Conservation (phyloP, 805 yeast species). For the Candida maris region DNA sequence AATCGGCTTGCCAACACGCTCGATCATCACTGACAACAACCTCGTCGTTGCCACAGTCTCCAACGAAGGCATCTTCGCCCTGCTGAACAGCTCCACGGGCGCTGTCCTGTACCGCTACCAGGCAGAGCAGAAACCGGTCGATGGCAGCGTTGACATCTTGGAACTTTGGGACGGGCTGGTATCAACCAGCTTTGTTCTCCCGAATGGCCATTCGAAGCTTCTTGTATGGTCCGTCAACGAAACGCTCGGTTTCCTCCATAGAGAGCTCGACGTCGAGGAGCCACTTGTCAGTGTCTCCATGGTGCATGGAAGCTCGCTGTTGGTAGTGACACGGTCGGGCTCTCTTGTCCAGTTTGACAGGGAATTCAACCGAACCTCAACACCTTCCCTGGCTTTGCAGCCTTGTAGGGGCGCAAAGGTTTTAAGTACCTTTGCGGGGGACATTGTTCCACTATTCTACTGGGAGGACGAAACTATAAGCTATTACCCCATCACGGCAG, state of each 20-base stretch:
- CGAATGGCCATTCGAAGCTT: constrained; percentile 10
- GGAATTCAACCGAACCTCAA: neutral
- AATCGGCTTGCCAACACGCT: constrained; percentile 36
- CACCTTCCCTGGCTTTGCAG: neutral
- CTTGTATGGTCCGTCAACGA: constrained; percentile 18
- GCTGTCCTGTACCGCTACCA: constrained; percentile 30
- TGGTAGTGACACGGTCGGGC: constrained; percentile 12
- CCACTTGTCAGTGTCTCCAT: constrained; percentile 15
- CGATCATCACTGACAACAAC: constrained; percentile 15
- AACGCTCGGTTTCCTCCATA: constrained; percentile 9
- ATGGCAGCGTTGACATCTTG: constrained; percentile 10
- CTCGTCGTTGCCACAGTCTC: constrained; percentile 23
- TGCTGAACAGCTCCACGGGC: constrained; percentile 25
- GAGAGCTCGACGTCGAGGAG: constrained; percentile 13
- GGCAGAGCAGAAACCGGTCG: constrained; percentile 11
- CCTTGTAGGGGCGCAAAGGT: constrained; percentile 3
- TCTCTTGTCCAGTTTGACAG: constrained; percentile 7
- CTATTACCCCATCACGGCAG: neutral
- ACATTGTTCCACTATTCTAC: constrained; percentile 6
- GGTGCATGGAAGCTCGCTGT: constrained; percentile 3
- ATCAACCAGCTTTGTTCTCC: constrained; percentile 17
- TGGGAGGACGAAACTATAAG: neutral
- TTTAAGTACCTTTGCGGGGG: constrained; percentile 8
- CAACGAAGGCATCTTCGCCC: constrained; percentile 25
- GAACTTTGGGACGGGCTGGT: constrained; percentile 10